These are phyloP conservation scores for Leonotis leonurus DNA, from an alignment of 257 asterid genomes.

Conservation along the genomic window DNA sequence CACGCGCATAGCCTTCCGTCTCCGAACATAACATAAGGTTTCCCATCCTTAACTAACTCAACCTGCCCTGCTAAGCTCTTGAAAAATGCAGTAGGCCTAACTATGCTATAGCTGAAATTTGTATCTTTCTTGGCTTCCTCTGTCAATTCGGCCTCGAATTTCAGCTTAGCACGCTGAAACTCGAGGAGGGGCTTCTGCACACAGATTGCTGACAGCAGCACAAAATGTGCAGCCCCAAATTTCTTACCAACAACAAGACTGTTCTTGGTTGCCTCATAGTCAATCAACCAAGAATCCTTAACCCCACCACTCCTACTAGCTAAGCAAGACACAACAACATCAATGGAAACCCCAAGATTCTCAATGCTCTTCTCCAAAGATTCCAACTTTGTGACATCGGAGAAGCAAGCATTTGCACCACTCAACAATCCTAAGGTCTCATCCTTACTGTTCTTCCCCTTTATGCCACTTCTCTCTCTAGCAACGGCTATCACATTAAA, in stretches of 20 bases:
- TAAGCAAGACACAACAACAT: slow-evolving; percentile 91
- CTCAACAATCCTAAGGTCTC: slow-evolving; percentile 47
- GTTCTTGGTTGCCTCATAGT: slow-evolving; percentile 85
- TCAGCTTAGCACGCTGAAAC: slow-evolving; percentile 86
- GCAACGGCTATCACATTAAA: slow-evolving; percentile 81
- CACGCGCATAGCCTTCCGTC: slow-evolving; percentile 89
- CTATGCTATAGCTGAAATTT: slow-evolving; percentile 75
- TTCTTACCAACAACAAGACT: slow-evolving; percentile 74
- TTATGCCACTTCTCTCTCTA: slow-evolving; percentile 77
- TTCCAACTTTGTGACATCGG: slow-evolving; percentile 69
- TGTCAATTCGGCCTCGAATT: slow-evolving; percentile 64
- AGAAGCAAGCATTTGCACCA: slow-evolving; percentile 68
- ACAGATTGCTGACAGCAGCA: slow-evolving; percentile 82
- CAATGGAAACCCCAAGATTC: slow-evolving; percentile 45
- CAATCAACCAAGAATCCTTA: slow-evolving; percentile 87
- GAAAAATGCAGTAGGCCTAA: slow-evolving; percentile 96
- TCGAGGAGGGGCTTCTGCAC: slow-evolving; percentile 98
- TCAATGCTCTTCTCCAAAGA: slow-evolving; percentile 45
- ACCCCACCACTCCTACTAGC: slow-evolving; percentile 94
- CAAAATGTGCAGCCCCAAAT: slow-evolving; percentile 82
- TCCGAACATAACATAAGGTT: slow-evolving; percentile 98
- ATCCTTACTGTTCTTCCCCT: slow-evolving; percentile 58
- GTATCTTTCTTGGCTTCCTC: slow-evolving; percentile 45
- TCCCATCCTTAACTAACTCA: slow-evolving; percentile 84
- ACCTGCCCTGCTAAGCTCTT: slow-evolving; percentile 97